Evolutionary conservation across 192 early-diverging fungal species (phyloP), one percentile per base, ranked within the genome.

Genomic region (Umbelopsis isabellina): DNA sequence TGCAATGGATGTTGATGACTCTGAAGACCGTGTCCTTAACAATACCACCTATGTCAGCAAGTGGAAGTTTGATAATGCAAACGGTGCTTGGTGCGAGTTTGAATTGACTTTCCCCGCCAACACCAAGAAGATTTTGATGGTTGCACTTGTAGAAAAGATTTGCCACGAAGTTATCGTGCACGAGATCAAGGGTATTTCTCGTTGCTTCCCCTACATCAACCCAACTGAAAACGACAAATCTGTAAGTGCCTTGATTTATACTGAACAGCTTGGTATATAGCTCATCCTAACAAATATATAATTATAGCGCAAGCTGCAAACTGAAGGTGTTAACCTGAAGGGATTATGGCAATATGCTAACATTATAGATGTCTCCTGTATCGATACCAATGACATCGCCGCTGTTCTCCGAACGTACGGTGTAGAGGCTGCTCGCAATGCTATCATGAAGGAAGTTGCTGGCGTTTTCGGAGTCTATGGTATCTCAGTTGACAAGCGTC

Each of bases 331-430:
- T 73, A 99, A 95, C 81, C 85, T 99, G 64, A 86, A 80, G 61
- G 94, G 94, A 50, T 92, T 99, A 81, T 98, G 96, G 97, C 75
- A 83, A 80, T 77, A 81, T 49, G 75, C 78, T 44, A 79, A 91
- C 51, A 77, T 92, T 75, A 88, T 98, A 64, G 95, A 99, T 71
- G 82, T 98, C 65, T 86, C 92, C 77, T 76, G 86, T 37, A 89
- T 99, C 44, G 91, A 94, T 75, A 96, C 96, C 66, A 99, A 98
- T 86, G 96, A 98, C 72, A 96, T 99, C 80, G 91, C 90, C n/a
- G 95, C 94, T 13, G 88, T 98, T 9, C 76, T 98, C 41, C 81
- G 85, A 25, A 94, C 93, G 5, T 99, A 98, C 83, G 98, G 98
- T 78, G 97, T 99, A 22, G 98, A 99, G 75, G 98, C 98, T 0